Percentiles rank a stretch among this genome's conserved stretches.
Conservation (phyloP, 2,329 filamentous ascomycete genomes). For the Tolypocladium pustulatum region DNA sequence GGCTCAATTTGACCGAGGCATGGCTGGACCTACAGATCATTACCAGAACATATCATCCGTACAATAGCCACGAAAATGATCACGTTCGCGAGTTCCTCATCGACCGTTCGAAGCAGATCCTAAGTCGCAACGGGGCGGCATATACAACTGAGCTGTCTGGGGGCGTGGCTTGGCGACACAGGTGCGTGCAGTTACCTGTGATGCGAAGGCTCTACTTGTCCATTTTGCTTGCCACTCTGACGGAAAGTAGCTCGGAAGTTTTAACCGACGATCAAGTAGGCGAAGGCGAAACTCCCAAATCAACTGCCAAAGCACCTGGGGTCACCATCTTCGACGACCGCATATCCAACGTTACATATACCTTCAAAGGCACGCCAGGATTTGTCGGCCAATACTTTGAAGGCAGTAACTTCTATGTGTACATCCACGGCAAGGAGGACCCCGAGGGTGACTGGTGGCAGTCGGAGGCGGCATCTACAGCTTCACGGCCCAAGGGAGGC, state of each 20-base stretch:
- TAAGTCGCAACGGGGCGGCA: constrained; percentile 47
- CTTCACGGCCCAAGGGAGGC: constrained; percentile 53
- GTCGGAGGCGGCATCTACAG: constrained; percentile 24
- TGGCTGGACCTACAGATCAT: constrained; percentile 76
- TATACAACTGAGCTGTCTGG: constrained; percentile 30
- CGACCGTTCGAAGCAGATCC: constrained; percentile 56
- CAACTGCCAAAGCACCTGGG: constrained; percentile 7
- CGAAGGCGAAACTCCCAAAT: background rate
- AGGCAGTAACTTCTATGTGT: constrained; percentile 83
- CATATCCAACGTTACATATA: constrained; percentile 65
- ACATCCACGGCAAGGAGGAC: constrained; percentile 74
- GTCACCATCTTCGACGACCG: constrained; percentile 71
- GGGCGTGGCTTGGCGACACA: constrained; percentile 17
- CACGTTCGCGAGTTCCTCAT: constrained; percentile 68
- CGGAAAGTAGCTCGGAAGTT: background rate
- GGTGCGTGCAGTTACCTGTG: constrained; percentile 5
- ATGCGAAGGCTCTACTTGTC: background rate
- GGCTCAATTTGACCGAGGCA: constrained; percentile 73
- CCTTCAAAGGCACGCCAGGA: constrained; percentile 9
- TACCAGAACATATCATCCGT: constrained; percentile 71
- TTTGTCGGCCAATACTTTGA: constrained; percentile 68
- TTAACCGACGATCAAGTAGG: background rate
- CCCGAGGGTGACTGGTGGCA: constrained; percentile 66
- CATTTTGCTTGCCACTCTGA: background rate
- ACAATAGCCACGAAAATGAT: constrained; percentile 79